A percentile compares a stretch with the other conserved stretches of the same genome.
Evolutionary conservation across 148 eudicot genomes (phyloP).

Genomic region (Chenopodium suecicum): DNA sequence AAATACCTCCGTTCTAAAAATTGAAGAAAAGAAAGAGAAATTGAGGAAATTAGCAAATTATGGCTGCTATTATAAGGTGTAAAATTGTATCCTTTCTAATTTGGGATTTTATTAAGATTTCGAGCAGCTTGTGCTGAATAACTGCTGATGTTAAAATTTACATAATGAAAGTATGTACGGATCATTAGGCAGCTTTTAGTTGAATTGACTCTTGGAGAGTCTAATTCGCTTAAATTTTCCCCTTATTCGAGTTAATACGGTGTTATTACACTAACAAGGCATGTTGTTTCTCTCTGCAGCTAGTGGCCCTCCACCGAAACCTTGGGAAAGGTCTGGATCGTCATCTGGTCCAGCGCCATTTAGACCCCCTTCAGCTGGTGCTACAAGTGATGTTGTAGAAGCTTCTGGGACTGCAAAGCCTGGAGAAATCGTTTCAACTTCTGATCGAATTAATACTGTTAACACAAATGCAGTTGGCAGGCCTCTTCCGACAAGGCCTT

Average conservation of each 20-base stretch:
- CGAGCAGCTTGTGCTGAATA: not conserved
- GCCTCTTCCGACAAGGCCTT: constrained; percentile 90
- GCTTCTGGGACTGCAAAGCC: constrained; percentile 95
- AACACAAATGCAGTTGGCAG: constrained; percentile 67
- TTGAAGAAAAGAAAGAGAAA: not conserved
- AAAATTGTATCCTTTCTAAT: not conserved
- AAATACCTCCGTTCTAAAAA: not conserved
- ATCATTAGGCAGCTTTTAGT: no score
- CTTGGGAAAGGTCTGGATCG: constrained; percentile 92
- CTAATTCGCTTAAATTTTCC: not conserved
- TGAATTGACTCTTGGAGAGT: no score
- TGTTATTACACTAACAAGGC: not conserved
- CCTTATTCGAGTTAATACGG: not conserved
- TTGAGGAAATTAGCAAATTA: not conserved
- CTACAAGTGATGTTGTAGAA: constrained; percentile 92
- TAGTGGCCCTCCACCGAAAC: constrained; percentile 76
- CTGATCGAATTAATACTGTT: constrained; percentile 43
- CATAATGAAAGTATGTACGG: not conserved
- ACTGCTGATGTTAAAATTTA: not conserved
- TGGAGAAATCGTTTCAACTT: constrained; percentile 80
- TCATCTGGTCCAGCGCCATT: constrained; percentile 94
- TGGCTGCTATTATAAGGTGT: not conserved
- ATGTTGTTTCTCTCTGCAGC: constrained; percentile 33
- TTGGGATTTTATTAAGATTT: not conserved
- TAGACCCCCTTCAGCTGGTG: constrained; percentile 82